Base-by-base conservation (phyloP, 495 filamentous ascomycete species). In the Chaetomidium leptoderma region DNA sequence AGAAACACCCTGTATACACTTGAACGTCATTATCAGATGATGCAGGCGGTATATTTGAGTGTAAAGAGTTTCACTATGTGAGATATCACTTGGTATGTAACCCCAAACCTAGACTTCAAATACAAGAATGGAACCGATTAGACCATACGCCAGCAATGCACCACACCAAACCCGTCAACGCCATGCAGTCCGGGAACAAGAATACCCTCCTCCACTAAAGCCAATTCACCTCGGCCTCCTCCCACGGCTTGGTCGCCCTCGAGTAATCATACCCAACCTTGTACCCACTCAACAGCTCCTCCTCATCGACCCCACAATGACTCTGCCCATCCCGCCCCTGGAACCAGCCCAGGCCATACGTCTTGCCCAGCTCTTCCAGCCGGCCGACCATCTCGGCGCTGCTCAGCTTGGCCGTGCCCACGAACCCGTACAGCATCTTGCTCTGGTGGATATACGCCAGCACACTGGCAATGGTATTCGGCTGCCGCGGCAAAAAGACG, bases 331-430 rank as follows among this genome's bases (percentile, higher is more conserved):
- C 87, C 4, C 85, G 60, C 0, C 87, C 87, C 16, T 70, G 70
- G 62, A 88, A 89, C 86, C 87, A 89, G 3, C 87, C 87, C 17
- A 89, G 70, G 0, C 84, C 87, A 65, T 89, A 90, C 42, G 72
- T 83, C 74, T 87, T 87, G 14, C 74, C 75, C 17, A 80, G 58
- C 6, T 57, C 62, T 53, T 77, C 78, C 27, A 90, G 72, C 59
- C 76, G 70, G 30, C 67, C 53, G 47, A 76, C 78, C 78, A 88
- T 85, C 64, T 81, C 64, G 6, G 71, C 68, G 30, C 81, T 82
- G 37, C 73, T 76, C 58, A 84, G 69, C 69, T 80, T 81, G 50
- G 83, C 80, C 29, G 85, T 88, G 26, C 80, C 82, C 1, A 85
- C 82, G 62, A 90, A 90, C 57, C 83, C 78, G 39, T 83, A 83